A percentile compares a stretch with the other conserved stretches of the same genome.
These are phyloP conservation scores for Alternaria sp. DNA, from an alignment of 2,329 filamentous ascomycete genomes.

Conservation along the genomic window DNA sequence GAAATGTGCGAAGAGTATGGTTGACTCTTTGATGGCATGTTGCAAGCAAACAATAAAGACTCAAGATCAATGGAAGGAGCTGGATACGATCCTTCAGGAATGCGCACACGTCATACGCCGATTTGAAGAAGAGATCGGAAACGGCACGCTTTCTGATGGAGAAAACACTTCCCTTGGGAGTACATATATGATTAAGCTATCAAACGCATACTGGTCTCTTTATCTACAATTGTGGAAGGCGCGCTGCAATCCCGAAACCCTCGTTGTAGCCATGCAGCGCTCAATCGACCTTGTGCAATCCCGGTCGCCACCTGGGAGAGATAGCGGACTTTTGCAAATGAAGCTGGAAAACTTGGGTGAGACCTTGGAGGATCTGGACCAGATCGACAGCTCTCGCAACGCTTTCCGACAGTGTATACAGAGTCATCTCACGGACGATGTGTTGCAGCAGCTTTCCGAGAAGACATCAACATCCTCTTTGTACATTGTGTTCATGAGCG, in stretches of 20 bases:
- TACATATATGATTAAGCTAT: slow-evolving; percentile 67
- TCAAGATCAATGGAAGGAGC: slow-evolving; percentile 40
- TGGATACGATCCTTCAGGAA: slow-evolving; percentile 47
- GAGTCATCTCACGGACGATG: slow-evolving; percentile 66
- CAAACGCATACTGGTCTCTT: slow-evolving; percentile 74
- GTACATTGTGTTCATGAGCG: slow-evolving; percentile 62
- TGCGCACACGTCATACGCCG: slow-evolving; percentile 40
- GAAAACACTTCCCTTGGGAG: slow-evolving; percentile 28
- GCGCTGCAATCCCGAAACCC: slow-evolving; percentile 54
- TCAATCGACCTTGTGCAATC: slow-evolving; percentile 70
- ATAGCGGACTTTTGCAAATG: slow-evolving; percentile 66
- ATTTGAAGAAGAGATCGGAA: slow-evolving; percentile 31
- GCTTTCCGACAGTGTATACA: slow-evolving; percentile 69
- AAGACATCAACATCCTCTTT: slow-evolving; percentile 62
- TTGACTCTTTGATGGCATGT: slow-evolving; percentile 49
- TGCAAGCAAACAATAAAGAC: slow-evolving; percentile 40
- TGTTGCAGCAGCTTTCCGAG: slow-evolving; percentile 63
- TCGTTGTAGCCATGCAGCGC: slow-evolving; percentile 67
- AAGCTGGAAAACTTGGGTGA: slow-evolving; percentile 75
- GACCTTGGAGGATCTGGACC: slow-evolving; percentile 62
- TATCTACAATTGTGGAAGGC: slow-evolving; percentile 62
- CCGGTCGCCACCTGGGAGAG: slow-evolving; percentile 63
- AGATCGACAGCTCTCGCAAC: slow-evolving; percentile 65
- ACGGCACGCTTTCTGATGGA: slow-evolving; percentile 9
- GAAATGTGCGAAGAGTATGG: slow-evolving; percentile 45